Conservation (phyloP, 345 rosid genomes). For the Aquilaria sinensis region DNA sequence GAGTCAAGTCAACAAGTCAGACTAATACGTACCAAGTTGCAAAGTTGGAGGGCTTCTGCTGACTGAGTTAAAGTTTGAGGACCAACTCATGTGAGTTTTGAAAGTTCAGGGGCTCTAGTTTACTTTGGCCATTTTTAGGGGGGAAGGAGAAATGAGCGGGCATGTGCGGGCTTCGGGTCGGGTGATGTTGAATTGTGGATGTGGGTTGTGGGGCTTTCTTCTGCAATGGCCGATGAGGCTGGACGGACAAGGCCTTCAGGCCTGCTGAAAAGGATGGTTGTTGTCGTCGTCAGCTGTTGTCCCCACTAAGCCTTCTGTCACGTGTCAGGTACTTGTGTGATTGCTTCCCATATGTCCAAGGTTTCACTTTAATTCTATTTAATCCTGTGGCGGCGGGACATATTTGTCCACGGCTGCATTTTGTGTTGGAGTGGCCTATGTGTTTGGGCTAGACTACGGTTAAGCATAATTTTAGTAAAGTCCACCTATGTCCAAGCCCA, state of each 20-base stretch:
- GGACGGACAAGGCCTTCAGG: slow-evolving; percentile 16
- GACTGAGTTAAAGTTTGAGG: too few relatives aligned
- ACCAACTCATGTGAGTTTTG: too few relatives aligned
- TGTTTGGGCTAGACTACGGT: background rate
- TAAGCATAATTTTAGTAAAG: background rate
- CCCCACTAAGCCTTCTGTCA: slow-evolving; percentile 4
- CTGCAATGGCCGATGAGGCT: background rate
- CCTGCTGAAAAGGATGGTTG: slow-evolving; percentile 19
- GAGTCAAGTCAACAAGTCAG: too few relatives aligned
- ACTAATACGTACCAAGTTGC: too few relatives aligned
- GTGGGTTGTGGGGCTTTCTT: slow-evolving; percentile 15
- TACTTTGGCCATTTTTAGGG: slow-evolving; percentile 22
- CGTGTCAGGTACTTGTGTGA: slow-evolving; percentile 13
- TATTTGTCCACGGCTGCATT: background rate
- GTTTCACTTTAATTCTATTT: too few relatives aligned
- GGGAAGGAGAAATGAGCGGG: slow-evolving; percentile 14
- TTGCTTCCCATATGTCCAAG: too few relatives aligned
- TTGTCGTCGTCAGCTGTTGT: slow-evolving; percentile 7
- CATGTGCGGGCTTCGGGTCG: slow-evolving; percentile 16
- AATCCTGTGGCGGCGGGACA: background rate
- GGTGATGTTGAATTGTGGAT: slow-evolving; percentile 10
- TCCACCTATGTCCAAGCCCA: background rate
- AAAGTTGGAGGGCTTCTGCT: too few relatives aligned
- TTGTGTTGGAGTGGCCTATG: background rate
- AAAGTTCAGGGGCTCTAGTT: background rate